Evolutionary conservation across 192 early-diverging fungal species (phyloP), one percentile per base, ranked within the genome.

Genomic region (Umbelopsis sp.): DNA sequence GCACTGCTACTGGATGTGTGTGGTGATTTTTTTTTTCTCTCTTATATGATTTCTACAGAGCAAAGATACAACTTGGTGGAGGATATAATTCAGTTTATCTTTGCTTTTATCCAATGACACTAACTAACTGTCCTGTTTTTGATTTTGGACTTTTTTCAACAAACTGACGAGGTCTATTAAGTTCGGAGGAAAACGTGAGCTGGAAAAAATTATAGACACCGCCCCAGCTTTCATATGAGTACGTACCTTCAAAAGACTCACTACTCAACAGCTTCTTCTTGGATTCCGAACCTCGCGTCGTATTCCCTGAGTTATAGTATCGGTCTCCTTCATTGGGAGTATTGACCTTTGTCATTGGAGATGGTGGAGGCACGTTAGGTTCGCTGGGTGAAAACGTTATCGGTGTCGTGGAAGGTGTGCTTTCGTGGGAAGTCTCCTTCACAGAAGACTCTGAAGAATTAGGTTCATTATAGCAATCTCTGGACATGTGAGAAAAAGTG

Each of bases 281-380:
- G 31, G 56, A 62, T 34, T 62, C 56, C 34, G 56, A 62, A 4
- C 29, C 56, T 31, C 56, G 16, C 29, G 26, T 32, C 25, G 25
- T 62, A 34, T 17, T 62, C 29, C 56, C 14, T 11, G 9, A 29
- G 25, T 26, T 14, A n/a, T 36, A 26, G 12, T 34, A 62, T 20
- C 56, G 56, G 10, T 62, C 56, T 8, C 56, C 56, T 20, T 62
- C 56, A 36, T 62, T 62, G 2, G 56, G 56, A 17, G 56, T 62
- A 26, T 31, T 32, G 56, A 62, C 56, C 31, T 62, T 62, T 14
- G 56, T 62, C 56, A 62, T 62, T 62, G 56, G 56, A n/a, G 56
- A 62, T 62, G 56, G 56, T 7, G 56, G 56, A 17, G 56, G 56
- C 31, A 62, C 56, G 26, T 62, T 62, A 17, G 56, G 56, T 32